Evolutionary conservation across 148 eudicot genomes (phyloP).

Genomic region (Vaccinium corymbosum): DNA sequence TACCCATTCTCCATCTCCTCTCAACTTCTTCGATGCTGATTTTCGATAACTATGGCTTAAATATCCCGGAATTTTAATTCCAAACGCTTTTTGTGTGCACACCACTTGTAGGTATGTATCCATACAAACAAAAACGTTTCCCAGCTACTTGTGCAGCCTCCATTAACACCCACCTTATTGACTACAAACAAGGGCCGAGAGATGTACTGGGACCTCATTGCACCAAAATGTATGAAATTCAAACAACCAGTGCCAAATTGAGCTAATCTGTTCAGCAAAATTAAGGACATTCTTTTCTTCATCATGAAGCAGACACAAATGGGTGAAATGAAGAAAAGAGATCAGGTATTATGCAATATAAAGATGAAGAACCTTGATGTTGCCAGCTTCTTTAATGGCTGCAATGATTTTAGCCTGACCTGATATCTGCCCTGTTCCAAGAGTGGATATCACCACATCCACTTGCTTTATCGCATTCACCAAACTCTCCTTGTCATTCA

Average conservation of each 20-base stretch:
- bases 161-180: neutral
- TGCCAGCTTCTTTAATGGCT: conserved; percentile 29
- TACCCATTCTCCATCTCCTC: neutral
- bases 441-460: conserved; percentile 29
- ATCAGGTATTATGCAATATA: neutral
- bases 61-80: neutral
- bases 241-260: neutral
- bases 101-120: neutral
- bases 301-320: neutral
- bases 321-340: neutral
- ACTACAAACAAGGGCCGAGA: no score
- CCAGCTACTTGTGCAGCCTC: neutral
- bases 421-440: conserved; percentile 3
- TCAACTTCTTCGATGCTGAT: neutral
- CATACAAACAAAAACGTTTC: neutral
- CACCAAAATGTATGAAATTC: neutral
- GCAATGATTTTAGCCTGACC: conserved; percentile 26
- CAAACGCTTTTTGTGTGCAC: neutral
- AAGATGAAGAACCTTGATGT: conserved; percentile 18
- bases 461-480: conserved; percentile 31
- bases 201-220: neutral
- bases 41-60: neutral
- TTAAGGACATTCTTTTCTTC: neutral
- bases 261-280: neutral
- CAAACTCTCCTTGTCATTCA: conserved; percentile 26